Conservation (phyloP, 2,329 filamentous ascomycete species). For the Aureobasidium lini region DNA sequence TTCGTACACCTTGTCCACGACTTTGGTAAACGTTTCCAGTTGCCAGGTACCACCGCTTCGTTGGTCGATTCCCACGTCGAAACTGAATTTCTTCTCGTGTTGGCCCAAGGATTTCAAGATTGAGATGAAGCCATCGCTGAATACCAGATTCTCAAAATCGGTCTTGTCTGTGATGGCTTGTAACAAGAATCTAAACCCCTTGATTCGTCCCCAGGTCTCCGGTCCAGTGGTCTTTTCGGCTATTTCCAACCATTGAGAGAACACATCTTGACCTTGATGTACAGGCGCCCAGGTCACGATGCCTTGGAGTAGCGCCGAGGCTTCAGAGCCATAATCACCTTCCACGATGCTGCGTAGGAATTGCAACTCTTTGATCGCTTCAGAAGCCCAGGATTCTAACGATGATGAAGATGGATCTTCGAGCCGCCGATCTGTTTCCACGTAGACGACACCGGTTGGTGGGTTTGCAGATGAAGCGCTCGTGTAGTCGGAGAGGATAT, state of each 20-base stretch:
- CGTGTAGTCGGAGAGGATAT: slow-evolving; percentile 41
- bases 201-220: slow-evolving; percentile 57
- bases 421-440: slow-evolving; percentile 68
- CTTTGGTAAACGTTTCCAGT: slow-evolving; percentile 29
- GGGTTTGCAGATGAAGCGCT: slow-evolving; percentile 21
- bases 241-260: slow-evolving; percentile 58
- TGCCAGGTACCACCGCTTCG: slow-evolving; percentile 65
- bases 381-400: slow-evolving; percentile 51
- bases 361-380: slow-evolving; percentile 63
- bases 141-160: slow-evolving; percentile 29
- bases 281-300: slow-evolving; percentile 84
- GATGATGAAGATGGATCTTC: slow-evolving; percentile 16
- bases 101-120: slow-evolving; percentile 54
- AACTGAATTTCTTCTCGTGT: slow-evolving; percentile 54
- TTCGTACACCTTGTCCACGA: slow-evolving; percentile 48
- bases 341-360: slow-evolving; percentile 61
- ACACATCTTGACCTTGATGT: slow-evolving; percentile 50
- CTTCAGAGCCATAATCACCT: slow-evolving; percentile 29
- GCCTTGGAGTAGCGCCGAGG: slow-evolving; percentile 54
- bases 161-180: slow-evolving; percentile 44
- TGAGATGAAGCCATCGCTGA: slow-evolving; percentile 27
- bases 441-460: slow-evolving; percentile 63
- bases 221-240: slow-evolving; percentile 56
- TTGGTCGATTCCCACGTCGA: slow-evolving; percentile 80
- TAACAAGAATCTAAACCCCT: slow-evolving; percentile 75